Percentiles rank a stretch among this genome's conserved stretches.
Conservation (phyloP, 306 rosid genomes). For the Ceratonia siliqua region DNA sequence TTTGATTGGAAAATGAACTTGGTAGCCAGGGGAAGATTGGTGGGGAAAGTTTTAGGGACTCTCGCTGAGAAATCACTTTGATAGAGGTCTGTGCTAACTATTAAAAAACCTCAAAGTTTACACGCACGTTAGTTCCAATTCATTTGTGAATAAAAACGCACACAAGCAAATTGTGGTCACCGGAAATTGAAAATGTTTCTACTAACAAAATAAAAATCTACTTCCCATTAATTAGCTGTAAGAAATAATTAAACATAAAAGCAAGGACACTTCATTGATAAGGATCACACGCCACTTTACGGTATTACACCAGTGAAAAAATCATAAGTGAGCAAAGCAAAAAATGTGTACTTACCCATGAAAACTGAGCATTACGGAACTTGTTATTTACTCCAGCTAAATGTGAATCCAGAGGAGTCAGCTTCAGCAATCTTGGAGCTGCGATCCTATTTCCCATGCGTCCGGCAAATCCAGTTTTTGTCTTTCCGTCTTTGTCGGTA, state of each 20-base stretch:
- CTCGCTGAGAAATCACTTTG: background rate
- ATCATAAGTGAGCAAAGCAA: background rate
- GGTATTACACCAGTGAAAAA: background rate
- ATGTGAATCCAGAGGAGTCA: constrained; percentile 91
- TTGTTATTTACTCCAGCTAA: constrained; percentile 82
- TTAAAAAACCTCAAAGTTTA: background rate
- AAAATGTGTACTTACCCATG: constrained; percentile 69
- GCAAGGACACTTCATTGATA: background rate
- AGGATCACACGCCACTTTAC: background rate
- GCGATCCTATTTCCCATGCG: constrained; percentile 93
- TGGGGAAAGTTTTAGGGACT: background rate
- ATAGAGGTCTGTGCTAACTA: background rate
- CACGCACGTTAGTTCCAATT: background rate
- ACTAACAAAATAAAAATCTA: background rate
- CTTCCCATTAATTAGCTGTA: background rate
- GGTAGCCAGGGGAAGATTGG: background rate
- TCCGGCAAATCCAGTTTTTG: constrained; percentile 85
- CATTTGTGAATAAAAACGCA: background rate
- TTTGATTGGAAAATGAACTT: background rate
- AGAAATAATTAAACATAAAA: background rate
- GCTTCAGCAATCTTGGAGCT: constrained; percentile 93
- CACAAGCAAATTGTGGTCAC: background rate
- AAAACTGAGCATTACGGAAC: constrained; percentile 91
- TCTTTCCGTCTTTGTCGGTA: constrained; percentile 81
- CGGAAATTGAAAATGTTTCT: background rate